These are phyloP conservation scores for Pseudotsuga menziesii DNA, from an alignment of 75 land plant species.

Conservation along the genomic window DNA sequence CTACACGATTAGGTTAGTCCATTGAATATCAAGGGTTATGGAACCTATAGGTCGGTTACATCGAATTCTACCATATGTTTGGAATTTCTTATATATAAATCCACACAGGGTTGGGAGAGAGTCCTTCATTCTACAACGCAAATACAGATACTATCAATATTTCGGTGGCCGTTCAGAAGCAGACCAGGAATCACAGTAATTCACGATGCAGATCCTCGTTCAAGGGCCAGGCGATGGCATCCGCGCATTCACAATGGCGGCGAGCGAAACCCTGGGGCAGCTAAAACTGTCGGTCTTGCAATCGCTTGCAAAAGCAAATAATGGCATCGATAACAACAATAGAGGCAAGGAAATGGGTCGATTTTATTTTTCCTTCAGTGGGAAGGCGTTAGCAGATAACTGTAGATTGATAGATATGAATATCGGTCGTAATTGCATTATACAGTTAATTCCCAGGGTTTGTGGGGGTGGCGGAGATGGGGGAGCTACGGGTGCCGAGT, in stretches of 20 bases:
- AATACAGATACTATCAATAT: too few relatives aligned
- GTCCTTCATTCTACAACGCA: too few relatives aligned
- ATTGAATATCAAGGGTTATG: too few relatives aligned
- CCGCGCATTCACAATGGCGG: slow-evolving; percentile 21
- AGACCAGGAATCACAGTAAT: too few relatives aligned
- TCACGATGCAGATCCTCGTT: slow-evolving; percentile 20
- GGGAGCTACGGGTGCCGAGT: slow-evolving; percentile 97
- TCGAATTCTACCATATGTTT: too few relatives aligned
- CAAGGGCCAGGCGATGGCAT: slow-evolving; percentile 19
- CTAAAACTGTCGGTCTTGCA: slow-evolving; percentile 23
- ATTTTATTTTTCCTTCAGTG: slow-evolving; percentile 44
- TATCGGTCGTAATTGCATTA: slow-evolving; percentile 17
- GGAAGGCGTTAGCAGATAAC: slow-evolving; percentile 34
- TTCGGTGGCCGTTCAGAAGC: too few relatives aligned
- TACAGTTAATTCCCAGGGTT: slow-evolving; percentile 35
- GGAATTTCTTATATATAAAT: too few relatives aligned
- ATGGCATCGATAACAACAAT: neutral
- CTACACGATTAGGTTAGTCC: too few relatives aligned
- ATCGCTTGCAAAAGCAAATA: neutral
- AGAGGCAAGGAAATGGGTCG: slow-evolving; percentile 8
- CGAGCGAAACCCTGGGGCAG: slow-evolving; percentile 15
- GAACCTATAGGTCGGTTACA: too few relatives aligned
- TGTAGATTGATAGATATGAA: slow-evolving; percentile 14
- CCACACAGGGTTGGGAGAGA: too few relatives aligned
- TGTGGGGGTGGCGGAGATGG: slow-evolving; percentile 98